A percentile compares a stretch with the other conserved stretches of the same genome.
Conservation (phyloP, 768 basidiomycete species). For the Russula virescens region DNA sequence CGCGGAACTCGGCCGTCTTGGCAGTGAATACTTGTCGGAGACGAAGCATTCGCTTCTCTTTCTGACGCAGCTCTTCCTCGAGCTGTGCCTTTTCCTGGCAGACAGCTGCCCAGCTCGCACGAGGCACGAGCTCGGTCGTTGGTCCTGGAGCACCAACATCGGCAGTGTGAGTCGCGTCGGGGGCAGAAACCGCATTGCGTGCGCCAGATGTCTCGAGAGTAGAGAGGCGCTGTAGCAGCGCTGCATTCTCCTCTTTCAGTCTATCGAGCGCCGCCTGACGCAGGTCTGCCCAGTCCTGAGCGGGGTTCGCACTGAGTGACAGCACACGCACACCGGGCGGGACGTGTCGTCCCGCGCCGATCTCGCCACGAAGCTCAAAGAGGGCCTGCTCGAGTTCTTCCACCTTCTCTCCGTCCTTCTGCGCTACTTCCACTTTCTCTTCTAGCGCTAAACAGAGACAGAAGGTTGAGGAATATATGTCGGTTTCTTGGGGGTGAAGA, state of each 20-base stretch:
- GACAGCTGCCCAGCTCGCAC: constrained; percentile 73
- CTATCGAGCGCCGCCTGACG: constrained; percentile 39
- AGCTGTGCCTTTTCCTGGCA: constrained; percentile 64
- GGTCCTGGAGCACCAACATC: too few species aligned
- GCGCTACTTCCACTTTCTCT: constrained; percentile 33
- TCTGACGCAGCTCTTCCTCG: constrained; percentile 59
- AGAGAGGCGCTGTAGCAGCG: too few species aligned
- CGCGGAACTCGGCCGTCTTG: constrained; percentile 87
- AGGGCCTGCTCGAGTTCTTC: constrained; percentile 70
- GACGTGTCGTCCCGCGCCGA: constrained; percentile 68
- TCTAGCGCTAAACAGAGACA: constrained; percentile 38
- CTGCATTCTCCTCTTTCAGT: too few species aligned
- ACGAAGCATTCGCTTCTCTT: constrained; percentile 73
- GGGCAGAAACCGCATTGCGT: too few species aligned
- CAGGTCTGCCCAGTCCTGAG: constrained; percentile 73
- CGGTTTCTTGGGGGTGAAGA: background rate
- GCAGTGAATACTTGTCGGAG: constrained; percentile 81
- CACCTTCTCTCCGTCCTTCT: constrained; percentile 45
- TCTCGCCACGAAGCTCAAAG: constrained; percentile 72
- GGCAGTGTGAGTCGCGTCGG: constrained; percentile 30
- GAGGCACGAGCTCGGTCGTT: constrained; percentile 52
- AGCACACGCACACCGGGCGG: constrained; percentile 67
- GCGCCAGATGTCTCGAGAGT: too few species aligned
- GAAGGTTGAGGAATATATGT: background rate
- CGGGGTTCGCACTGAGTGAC: constrained; percentile 73